These are phyloP conservation scores for Geoglossum glabrum DNA, from an alignment of 495 filamentous ascomycete genomes.

Conservation along the genomic window DNA sequence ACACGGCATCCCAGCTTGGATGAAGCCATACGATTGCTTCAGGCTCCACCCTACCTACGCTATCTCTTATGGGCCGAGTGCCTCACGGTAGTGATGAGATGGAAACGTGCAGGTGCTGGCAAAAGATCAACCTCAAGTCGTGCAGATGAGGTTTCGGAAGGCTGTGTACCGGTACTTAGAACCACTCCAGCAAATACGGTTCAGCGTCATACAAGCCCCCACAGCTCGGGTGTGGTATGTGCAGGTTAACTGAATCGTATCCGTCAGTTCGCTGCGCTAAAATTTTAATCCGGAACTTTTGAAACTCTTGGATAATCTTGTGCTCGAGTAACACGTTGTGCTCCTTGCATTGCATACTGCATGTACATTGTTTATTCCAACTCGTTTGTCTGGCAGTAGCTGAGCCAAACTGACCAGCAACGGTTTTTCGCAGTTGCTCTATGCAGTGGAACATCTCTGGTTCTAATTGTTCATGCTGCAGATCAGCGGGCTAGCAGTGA, in stretches of 20 bases:
- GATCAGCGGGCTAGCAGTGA: constrained; percentile 38
- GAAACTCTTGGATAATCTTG: neutral
- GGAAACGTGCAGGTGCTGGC: neutral
- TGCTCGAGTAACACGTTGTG: neutral
- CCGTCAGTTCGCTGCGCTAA: neutral
- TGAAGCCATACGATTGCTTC: neutral
- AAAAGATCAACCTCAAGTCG: neutral
- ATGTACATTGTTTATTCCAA: neutral
- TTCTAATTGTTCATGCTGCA: constrained; percentile 59
- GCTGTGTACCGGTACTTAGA: neutral
- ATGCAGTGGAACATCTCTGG: constrained; percentile 52
- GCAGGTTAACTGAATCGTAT: neutral
- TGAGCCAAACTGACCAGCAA: neutral
- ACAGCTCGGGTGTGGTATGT: neutral
- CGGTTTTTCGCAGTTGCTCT: constrained; percentile 35
- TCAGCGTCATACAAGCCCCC: neutral
- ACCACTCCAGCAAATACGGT: neutral
- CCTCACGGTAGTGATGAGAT: neutral
- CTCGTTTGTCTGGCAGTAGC: neutral
- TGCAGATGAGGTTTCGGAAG: neutral
- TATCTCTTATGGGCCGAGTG: neutral
- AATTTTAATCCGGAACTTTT: neutral
- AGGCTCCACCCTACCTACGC: neutral
- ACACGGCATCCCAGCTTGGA: neutral
- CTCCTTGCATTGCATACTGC: neutral